Conservation (phyloP, 345 rosid species). For the Syzygium aqueum region DNA sequence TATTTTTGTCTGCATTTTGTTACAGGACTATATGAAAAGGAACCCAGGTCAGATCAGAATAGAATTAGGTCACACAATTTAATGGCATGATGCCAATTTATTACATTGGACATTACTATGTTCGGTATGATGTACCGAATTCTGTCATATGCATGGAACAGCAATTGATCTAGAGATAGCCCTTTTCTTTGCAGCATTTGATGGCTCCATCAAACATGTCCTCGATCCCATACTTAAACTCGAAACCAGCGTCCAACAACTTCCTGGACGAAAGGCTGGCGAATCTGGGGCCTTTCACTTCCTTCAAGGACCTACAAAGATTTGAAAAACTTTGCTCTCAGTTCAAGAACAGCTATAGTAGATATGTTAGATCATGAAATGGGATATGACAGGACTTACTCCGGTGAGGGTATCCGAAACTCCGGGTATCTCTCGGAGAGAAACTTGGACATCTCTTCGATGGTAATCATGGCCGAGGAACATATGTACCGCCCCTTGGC, state of each 20-base stretch:
- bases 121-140: neutral
- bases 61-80: neutral
- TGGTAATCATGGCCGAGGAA: constrained; percentile 10
- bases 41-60: neutral
- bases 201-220: constrained; percentile 27
- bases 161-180: neutral
- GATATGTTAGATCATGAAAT: neutral
- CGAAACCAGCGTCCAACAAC: constrained; percentile 22
- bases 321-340: neutral
- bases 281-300: neutral
- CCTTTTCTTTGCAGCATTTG: constrained; percentile 20
- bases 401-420: constrained; percentile 7
- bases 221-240: constrained; percentile 15
- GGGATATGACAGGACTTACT: constrained; percentile 7
- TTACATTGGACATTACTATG: neutral
- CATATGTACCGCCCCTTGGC: constrained; percentile 34
- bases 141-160: neutral
- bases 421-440: constrained; percentile 24
- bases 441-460: constrained; percentile 10
- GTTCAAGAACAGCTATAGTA: neutral
- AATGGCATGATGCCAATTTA: neutral
- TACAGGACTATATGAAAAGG: neutral
- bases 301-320: neutral
- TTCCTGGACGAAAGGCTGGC: constrained; percentile 16
- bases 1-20: neutral